A percentile compares a stretch with the other conserved stretches of the same genome.
phyloP scores from a whole-genome alignment of 2,329 filamentous ascomycete species.

The Colletotrichum chlorophyti region DNA sequence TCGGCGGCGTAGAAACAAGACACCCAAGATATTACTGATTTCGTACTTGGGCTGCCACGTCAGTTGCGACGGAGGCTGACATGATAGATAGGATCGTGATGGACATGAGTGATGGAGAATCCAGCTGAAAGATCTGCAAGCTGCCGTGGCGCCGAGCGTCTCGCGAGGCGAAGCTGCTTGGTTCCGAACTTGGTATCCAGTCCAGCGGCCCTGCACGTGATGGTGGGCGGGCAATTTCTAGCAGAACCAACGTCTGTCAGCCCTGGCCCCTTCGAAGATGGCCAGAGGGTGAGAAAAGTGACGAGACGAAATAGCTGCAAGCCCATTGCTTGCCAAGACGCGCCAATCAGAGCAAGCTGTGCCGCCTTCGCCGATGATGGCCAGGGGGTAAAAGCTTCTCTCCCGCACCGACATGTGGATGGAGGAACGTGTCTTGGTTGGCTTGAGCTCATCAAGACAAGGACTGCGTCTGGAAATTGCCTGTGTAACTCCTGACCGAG shows the following conservation, averaged over 20 bases:
- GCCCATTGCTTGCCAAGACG: neutral
- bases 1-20: neutral
- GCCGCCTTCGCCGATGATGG: neutral
- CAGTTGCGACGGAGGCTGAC: conserved; percentile 2
- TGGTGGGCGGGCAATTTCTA: too few relatives aligned
- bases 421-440: neutral
- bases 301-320: neutral
- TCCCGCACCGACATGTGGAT: neutral
- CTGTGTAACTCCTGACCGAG: neutral
- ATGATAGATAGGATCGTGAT: conserved; percentile 6
- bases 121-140: conserved; percentile 6
- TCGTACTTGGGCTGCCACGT: neutral
- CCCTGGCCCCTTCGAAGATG: too few relatives aligned
- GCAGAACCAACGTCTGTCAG: neutral
- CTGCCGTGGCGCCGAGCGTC: conserved; percentile 5
- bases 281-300: too few relatives aligned
- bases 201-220: too few relatives aligned
- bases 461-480: conserved; percentile 1
- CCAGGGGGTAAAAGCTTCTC: neutral
- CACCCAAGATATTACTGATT: neutral
- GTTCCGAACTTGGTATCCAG: conserved; percentile 8
- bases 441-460: neutral
- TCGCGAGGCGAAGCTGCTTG: conserved; percentile 1
- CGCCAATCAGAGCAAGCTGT: neutral
- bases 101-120: conserved; percentile 1